Base-by-base conservation (phyloP, 495 filamentous ascomycete species). In the Aspergillus steynii region DNA sequence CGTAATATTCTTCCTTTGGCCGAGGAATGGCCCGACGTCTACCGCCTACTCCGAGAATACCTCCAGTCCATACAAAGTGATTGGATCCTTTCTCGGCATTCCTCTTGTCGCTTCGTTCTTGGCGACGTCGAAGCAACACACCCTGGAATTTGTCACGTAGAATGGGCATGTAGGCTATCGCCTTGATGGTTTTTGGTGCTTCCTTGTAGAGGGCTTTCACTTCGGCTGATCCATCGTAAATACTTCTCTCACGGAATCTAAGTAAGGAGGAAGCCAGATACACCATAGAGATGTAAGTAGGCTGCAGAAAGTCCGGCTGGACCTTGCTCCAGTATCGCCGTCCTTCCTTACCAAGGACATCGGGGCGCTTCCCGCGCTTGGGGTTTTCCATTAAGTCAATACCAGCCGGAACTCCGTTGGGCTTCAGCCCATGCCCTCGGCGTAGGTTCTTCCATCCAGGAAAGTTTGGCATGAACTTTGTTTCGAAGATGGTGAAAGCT, bases 381-480 rank as follows among this genome's bases (percentile, higher is more conserved):
- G 28, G 62, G 20, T 55, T 50, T 29, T 70, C 69, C 42, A 68
- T 42, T 48, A 59, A 31, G 50, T 77, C 71, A 58, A 74, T 67
- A 25, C 68, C 58, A 12, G 53, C 53, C 28, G 76, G 72, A 27
- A 73, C 64, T 49, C 62, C 65, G 3, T 65, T 48, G 25, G 69
- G 80, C 48, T 65, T 75, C 31, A 71, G 37, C 34, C 68, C 74
- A 52, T 61, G 62, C 58, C 68, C 71, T 64, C 60, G 64, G n/a
- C 68, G 66, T 53, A 81, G 51, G 52, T 65, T 57, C 4, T 71
- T 68, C 92, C 92, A 96, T 26, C 90, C 90, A 3, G 80, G 80
- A 82, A 90, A 96, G 49, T 83, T 77, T 5, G 83, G 83, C 84
- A 94, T 92, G 58, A 96, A 85, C 34, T 85, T 80, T 12, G 75